phyloP scores from a whole-genome alignment of 805 yeast genomes.

The Zygoascus biomembranicola region DNA sequence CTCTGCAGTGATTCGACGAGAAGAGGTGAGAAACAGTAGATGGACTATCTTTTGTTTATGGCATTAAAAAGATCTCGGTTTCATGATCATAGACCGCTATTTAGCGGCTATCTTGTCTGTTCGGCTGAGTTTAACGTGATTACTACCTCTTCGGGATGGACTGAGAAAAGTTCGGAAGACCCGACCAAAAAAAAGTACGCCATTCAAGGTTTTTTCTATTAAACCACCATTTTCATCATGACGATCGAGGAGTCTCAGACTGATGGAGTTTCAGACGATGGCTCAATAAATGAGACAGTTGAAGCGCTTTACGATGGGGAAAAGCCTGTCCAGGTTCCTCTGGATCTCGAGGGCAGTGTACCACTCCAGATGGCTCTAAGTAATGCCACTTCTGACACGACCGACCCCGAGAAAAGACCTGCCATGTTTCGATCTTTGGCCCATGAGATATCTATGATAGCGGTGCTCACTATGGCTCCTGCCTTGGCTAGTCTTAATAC shows the following conservation, averaged over 20 bases:
- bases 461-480: constrained; percentile 33
- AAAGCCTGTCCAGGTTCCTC: not conserved
- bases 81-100: too few relatives aligned
- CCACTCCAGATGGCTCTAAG: not conserved
- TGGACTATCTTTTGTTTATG: too few relatives aligned
- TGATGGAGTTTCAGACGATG: not conserved
- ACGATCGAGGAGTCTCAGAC: not conserved
- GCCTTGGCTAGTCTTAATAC: constrained; percentile 34
- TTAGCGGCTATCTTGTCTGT: too few relatives aligned
- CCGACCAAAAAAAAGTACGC: not conserved
- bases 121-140: too few relatives aligned
- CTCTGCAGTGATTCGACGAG: too few relatives aligned
- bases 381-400: not conserved
- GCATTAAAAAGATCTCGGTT: too few relatives aligned
- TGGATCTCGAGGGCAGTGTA: not conserved
- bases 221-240: not conserved
- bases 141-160: too few relatives aligned
- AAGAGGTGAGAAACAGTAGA: too few relatives aligned
- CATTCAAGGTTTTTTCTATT: not conserved
- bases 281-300: not conserved
- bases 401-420: constrained; percentile 24
- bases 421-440: constrained; percentile 26
- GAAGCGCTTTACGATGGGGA: not conserved
- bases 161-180: not conserved
- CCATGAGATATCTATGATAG: constrained; percentile 31